Evolutionary conservation across 1,284 basidiomycete genomes (phyloP).

Genomic region (Uromyces viciae-fabae): DNA sequence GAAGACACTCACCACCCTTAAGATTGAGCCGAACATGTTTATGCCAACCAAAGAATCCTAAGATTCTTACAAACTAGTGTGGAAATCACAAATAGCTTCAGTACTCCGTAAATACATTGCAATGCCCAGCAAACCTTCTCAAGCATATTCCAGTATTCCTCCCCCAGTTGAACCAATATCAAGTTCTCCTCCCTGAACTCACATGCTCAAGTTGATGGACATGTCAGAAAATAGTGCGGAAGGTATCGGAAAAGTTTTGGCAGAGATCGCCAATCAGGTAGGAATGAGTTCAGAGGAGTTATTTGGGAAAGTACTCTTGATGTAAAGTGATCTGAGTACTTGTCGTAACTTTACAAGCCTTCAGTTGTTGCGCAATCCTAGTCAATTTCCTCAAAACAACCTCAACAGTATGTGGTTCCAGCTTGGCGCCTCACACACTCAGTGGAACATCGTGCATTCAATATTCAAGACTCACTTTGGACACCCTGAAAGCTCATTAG

Average conservation of each 20-base stretch:
- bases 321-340: background rate
- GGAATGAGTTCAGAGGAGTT: background rate
- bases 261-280: background rate
- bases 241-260: background rate
- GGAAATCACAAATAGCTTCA: background rate
- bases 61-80: background rate
- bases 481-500: background rate
- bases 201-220: conserved; percentile 12
- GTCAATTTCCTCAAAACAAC: background rate
- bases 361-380: background rate
- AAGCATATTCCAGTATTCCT: background rate
- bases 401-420: background rate
- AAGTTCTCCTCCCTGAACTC: background rate
- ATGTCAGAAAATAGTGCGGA: background rate
- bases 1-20: background rate
- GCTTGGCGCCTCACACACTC: background rate
- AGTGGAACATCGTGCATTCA: background rate
- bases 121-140: background rate
- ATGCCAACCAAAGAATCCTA: background rate
- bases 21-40: background rate
- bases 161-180: background rate
- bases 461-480: background rate
- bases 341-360: background rate
- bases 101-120: background rate
- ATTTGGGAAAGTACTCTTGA: background rate